These are phyloP conservation scores for Bifiguratus adelaidae DNA, from an alignment of 192 early-diverging fungal genomes.

Conservation along the genomic window DNA sequence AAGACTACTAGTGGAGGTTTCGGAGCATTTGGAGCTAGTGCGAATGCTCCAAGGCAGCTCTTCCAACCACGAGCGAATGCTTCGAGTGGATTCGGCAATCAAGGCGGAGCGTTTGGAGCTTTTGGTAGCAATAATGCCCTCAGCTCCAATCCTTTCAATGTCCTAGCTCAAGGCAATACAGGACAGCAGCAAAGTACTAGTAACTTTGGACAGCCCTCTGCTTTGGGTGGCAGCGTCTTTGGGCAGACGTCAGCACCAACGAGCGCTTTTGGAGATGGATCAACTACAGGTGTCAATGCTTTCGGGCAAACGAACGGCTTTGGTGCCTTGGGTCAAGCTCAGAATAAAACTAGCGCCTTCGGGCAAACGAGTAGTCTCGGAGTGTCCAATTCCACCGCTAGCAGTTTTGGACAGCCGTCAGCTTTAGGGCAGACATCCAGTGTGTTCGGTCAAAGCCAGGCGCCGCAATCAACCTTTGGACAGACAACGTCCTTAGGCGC, in stretches of 20 bases:
- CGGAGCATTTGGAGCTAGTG: constrained; percentile 5
- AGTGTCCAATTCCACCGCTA: no score
- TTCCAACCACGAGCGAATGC: constrained; percentile 19
- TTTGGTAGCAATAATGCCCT: background rate
- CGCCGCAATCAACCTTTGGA: constrained; percentile 16
- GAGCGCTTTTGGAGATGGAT: background rate
- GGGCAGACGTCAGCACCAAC: no score
- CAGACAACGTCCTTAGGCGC: background rate
- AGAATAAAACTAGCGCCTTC: no score
- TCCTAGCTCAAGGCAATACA: background rate
- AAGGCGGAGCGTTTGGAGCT: background rate
- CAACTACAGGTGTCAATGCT: no score
- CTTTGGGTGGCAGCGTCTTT: constrained; percentile 9
- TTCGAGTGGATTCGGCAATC: constrained; percentile 1
- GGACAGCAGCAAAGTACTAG: background rate
- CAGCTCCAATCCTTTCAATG: background rate
- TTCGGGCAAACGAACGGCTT: no score
- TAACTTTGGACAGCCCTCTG: constrained; percentile 17
- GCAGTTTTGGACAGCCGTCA: no score
- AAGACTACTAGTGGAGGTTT: constrained; percentile 8
- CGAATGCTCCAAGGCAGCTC: no score
- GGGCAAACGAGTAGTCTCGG: no score
- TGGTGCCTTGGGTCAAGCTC: no score
- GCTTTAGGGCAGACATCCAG: no score
- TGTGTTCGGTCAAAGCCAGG: no score